These are phyloP conservation scores for Sporothrix brunneoviolacea DNA, from an alignment of 2,329 filamentous ascomycete genomes.

Conservation along the genomic window DNA sequence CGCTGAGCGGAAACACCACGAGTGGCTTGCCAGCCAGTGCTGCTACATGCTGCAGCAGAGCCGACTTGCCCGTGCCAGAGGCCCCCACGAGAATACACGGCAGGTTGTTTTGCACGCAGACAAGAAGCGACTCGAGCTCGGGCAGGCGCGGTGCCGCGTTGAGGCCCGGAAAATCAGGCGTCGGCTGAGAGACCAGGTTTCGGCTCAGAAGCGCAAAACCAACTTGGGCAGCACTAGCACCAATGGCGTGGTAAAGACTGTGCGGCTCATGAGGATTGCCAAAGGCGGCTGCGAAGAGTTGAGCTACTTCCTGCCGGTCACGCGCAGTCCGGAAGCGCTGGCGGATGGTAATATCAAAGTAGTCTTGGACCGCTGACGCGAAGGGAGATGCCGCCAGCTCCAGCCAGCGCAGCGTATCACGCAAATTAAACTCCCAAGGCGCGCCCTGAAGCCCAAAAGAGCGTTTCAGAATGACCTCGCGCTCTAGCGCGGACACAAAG, in stretches of 20 bases:
- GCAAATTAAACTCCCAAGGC: slow-evolving; percentile 94
- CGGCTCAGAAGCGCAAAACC: slow-evolving; percentile 67
- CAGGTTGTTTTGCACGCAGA: slow-evolving; percentile 79
- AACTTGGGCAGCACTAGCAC: slow-evolving; percentile 62
- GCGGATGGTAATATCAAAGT: slow-evolving; percentile 74
- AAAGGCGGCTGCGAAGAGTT: slow-evolving; percentile 62
- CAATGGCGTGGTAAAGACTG: slow-evolving; percentile 67
- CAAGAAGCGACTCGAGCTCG: slow-evolving; percentile 77
- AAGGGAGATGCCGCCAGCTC: slow-evolving; percentile 45
- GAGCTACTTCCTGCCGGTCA: slow-evolving; percentile 60
- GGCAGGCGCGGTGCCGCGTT: slow-evolving; percentile 52
- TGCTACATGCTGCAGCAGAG: slow-evolving; percentile 73
- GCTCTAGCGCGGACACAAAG: slow-evolving; percentile 76
- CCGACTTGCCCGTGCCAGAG: slow-evolving; percentile 81
- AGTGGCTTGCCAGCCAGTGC: slow-evolving; percentile 68
- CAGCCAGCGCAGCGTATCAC: slow-evolving; percentile 85
- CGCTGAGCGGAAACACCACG: slow-evolving; percentile 81
- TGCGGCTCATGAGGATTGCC: slow-evolving; percentile 44
- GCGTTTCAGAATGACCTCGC: slow-evolving; percentile 55
- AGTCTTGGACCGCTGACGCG: slow-evolving; percentile 50
- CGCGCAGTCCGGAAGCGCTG: slow-evolving; percentile 72
- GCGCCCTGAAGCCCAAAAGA: slow-evolving; percentile 58
- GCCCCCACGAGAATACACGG: slow-evolving; percentile 84
- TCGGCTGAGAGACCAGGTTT: slow-evolving; percentile 45
- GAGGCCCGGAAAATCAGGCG: slow-evolving; percentile 42